Base-by-base conservation (phyloP, 2,329 filamentous ascomycete genomes). In the Colletotrichum caudatum region DNA sequence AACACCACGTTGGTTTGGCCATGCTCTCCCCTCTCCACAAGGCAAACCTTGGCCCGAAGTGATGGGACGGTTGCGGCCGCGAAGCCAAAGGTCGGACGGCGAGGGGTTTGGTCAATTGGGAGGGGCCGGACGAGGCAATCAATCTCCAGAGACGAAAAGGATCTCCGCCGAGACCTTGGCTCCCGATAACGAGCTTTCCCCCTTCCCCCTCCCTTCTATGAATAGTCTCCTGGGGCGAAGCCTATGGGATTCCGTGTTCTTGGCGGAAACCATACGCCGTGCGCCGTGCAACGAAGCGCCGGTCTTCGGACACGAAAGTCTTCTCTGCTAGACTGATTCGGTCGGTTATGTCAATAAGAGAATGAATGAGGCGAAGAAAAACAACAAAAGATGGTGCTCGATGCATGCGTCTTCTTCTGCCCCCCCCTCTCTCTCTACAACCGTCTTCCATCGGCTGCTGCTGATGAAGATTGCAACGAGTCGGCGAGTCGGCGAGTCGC, bases 131-230 rank as follows among this genome's bases (percentile, higher is more conserved):
- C 48, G 46, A 23, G 44, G 56, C 29, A 70, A 29, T 29, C 29
- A 51, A 29, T n/a, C 44, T 48, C 39, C 54, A 57, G 68, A 67
- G 41, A 68, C 44, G 58, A 66, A 70, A 69, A 57, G 56, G 48
- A 29, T 29, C 29, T 26, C 33, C 35, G 54, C 54, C 54, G 54
- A 57, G 54, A n/a, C 35, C 67, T 66, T 69, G 66, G 66, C 66
- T 53, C 16, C 12, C 33, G 54, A n/a, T 57, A 39, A 57, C 11
- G 12, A 57, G 5, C n/a, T 6, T 18, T 39, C 60, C 46, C 29
- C 8, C 33, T 41, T 18, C 39, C 60, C 46, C 29, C 8, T n/a
- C 26, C n/a, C 23, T 39, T 35, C 26, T 35, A 20, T 20, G 8
- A 11, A 51, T 16, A 51, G 48, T 16, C 23, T 26, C 9, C 29